Conservation (phyloP, 2,329 filamentous ascomycete species). For the Fusarium zealandicum region DNA sequence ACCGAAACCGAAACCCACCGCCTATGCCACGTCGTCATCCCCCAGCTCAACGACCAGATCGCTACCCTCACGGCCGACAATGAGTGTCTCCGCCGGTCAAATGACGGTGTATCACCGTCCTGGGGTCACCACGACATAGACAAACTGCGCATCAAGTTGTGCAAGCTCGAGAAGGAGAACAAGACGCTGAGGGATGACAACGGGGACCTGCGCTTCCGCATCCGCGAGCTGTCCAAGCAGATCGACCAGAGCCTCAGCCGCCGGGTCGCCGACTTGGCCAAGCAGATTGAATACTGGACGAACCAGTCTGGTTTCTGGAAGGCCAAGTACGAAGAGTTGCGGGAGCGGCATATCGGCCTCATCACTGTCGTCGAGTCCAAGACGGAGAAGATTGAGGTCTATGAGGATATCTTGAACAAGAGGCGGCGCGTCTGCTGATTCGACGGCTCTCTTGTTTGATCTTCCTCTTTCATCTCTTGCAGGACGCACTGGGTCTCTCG, state of each 20-base stretch:
- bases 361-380: slow-evolving; percentile 42
- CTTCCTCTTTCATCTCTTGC: slow-evolving; percentile 1
- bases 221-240: slow-evolving; percentile 47
- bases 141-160: slow-evolving; percentile 45
- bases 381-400: slow-evolving; percentile 44
- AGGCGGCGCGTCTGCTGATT: slow-evolving; percentile 42
- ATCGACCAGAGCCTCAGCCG: slow-evolving; percentile 43
- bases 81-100: slow-evolving; percentile 48
- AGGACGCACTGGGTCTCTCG: background rate
- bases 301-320: slow-evolving; percentile 45
- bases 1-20: slow-evolving; percentile 48
- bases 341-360: slow-evolving; percentile 41
- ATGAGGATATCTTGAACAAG: slow-evolving; percentile 45
- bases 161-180: slow-evolving; percentile 50
- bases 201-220: slow-evolving; percentile 43
- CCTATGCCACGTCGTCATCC: slow-evolving; percentile 44
- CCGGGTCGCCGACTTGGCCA: slow-evolving; percentile 44
- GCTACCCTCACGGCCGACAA: slow-evolving; percentile 50
- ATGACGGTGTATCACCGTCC: slow-evolving; percentile 42
- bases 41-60: slow-evolving; percentile 49
- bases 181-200: slow-evolving; percentile 47
- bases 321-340: slow-evolving; percentile 40
- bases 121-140: slow-evolving; percentile 45
- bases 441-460: background rate
- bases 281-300: slow-evolving; percentile 48